A percentile compares a stretch with the other conserved stretches of the same genome.
These are phyloP conservation scores for Jamesozyma spencerorum DNA, from an alignment of 805 yeast species.

Conservation along the genomic window DNA sequence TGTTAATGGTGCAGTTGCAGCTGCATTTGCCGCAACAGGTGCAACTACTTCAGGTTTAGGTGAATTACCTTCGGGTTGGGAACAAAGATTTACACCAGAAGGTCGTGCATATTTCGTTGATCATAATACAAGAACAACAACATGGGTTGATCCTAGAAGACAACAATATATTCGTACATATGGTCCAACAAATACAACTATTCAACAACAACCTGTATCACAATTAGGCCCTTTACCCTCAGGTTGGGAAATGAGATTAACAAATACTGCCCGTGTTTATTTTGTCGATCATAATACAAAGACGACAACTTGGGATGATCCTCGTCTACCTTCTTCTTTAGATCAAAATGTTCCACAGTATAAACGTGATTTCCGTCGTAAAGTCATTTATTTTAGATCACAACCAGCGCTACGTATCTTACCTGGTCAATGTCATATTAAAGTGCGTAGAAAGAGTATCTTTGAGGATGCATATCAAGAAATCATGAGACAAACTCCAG, in stretches of 20 bases:
- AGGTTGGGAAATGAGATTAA: slow-evolving; percentile 99
- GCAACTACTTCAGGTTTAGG: slow-evolving; percentile 94
- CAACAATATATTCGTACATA: slow-evolving; percentile 95
- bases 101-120: slow-evolving; percentile 98
- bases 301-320: slow-evolving; percentile 99
- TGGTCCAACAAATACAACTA: slow-evolving; percentile 76
- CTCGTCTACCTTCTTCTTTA: slow-evolving; percentile 90
- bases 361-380: slow-evolving; percentile 97
- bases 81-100: slow-evolving; percentile 94
- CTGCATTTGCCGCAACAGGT: slow-evolving; percentile 59
- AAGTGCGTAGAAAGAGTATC: slow-evolving; percentile 91
- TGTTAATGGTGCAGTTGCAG: slow-evolving; percentile 46
- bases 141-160: slow-evolving; percentile 99
- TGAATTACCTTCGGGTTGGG: slow-evolving; percentile 98
- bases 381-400: slow-evolving; percentile 92
- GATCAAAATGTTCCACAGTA: slow-evolving; percentile 99
- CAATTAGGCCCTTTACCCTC: slow-evolving; percentile 96
- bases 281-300: slow-evolving; percentile 98
- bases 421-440: slow-evolving; percentile 98
- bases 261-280: slow-evolving; percentile 96
- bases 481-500: slow-evolving; percentile 97
- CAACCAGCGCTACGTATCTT: slow-evolving; percentile 95
- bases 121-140: slow-evolving; percentile 98
- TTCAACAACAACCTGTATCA: slow-evolving; percentile 95
- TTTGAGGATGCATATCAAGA: slow-evolving; percentile 98